phyloP scores from a whole-genome alignment of 2,329 filamentous ascomycete genomes.

The Byssoonygena ceratinophila region DNA sequence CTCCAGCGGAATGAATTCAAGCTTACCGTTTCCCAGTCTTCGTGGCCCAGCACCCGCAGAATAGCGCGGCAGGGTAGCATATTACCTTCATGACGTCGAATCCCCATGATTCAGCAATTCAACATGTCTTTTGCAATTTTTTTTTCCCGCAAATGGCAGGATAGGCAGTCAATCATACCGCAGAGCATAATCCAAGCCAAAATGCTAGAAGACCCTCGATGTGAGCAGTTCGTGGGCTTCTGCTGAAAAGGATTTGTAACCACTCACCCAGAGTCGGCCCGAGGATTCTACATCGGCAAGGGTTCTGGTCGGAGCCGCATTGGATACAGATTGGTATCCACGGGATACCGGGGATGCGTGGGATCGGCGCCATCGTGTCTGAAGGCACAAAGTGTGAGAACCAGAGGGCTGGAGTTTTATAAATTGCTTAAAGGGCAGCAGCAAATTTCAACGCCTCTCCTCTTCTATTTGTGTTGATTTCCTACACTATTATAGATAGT shows the following conservation, averaged over 20 bases:
- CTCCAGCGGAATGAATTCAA: not conserved
- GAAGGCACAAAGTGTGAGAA: not conserved
- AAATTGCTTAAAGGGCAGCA: no score
- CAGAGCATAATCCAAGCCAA: conserved; percentile 26
- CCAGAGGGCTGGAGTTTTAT: no score
- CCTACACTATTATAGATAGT: no score
- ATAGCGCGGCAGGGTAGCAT: conserved; percentile 46
- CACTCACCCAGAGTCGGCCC: conserved; percentile 43
- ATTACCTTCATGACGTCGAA: conserved; percentile 27
- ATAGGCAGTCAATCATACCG: conserved; percentile 38
- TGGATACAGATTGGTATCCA: conserved; percentile 40
- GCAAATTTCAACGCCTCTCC: no score
- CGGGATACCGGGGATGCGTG: conserved; percentile 2
- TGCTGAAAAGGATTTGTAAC: not conserved
- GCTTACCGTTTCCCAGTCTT: conserved; percentile 45
- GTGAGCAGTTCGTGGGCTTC: not conserved
- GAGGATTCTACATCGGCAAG: conserved; percentile 47
- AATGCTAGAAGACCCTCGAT: conserved; percentile 1
- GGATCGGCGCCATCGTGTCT: not conserved
- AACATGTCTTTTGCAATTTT: no score
- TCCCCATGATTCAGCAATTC: not conserved
- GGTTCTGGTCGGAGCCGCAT: conserved; percentile 47
- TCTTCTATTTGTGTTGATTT: not conserved
- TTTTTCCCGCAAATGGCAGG: no score
- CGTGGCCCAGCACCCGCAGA: conserved; percentile 47